Conservation (phyloP, 441 rosid species). For the Euphorbia celastroides region DNA sequence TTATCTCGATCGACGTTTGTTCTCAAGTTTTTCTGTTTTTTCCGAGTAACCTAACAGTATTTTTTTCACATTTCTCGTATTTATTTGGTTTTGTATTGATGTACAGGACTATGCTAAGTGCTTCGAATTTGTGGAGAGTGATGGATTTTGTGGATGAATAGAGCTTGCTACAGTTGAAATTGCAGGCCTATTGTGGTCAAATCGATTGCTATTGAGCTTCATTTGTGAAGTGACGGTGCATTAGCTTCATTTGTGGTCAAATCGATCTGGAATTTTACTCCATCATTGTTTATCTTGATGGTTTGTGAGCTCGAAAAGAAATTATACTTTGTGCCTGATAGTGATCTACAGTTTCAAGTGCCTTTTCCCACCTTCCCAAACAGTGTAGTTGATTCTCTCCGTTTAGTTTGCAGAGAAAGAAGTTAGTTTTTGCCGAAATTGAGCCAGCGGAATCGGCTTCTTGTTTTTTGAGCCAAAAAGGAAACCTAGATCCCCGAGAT, state of each 20-base stretch:
- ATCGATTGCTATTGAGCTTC: conserved; percentile 4
- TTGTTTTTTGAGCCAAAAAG: conserved; percentile 25
- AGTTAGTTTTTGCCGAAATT: conserved; percentile 8
- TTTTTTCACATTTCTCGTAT: not conserved
- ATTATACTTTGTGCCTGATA: conserved; percentile 13
- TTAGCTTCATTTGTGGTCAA: conserved; percentile 21
- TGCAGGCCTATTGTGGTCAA: conserved; percentile 16
- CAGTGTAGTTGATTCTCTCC: conserved; percentile 16
- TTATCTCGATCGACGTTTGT: conserved; percentile 15
- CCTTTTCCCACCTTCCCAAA: conserved; percentile 17
- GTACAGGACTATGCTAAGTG: no score
- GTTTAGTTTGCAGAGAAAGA: not conserved
- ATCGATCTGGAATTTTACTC: conserved; percentile 28
- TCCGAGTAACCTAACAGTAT: conserved; percentile 3
- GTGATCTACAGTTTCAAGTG: conserved; percentile 17
- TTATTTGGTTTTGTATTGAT: no score
- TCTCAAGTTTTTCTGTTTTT: conserved; percentile 7
- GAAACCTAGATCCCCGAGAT: conserved; percentile 22
- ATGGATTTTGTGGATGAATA: conserved; percentile 4
- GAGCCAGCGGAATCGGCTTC: conserved; percentile 16
- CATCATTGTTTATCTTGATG: conserved; percentile 17
- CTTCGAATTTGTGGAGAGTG: not conserved
- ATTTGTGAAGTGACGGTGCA: not conserved
- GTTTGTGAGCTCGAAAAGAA: conserved; percentile 32
- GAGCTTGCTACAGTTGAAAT: not conserved